These are phyloP conservation scores for Polyporus arcularius DNA, from an alignment of 768 basidiomycete species.

Conservation along the genomic window DNA sequence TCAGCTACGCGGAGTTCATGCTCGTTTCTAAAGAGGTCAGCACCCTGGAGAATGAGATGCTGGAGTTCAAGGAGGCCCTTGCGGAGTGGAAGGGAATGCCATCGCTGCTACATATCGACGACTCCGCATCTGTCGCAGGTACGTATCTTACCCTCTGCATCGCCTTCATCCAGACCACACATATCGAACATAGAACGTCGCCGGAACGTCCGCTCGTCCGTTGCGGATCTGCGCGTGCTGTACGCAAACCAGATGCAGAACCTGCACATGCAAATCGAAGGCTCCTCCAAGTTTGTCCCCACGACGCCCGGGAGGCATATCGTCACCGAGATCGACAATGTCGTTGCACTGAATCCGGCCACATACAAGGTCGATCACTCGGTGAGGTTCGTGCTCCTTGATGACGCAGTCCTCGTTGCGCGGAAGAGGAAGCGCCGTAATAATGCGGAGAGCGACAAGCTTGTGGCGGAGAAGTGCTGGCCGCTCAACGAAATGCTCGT, in stretches of 20 bases:
- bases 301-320: constrained; percentile 90
- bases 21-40: constrained; percentile 96
- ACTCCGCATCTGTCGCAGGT: constrained; percentile 66
- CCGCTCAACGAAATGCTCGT: constrained; percentile 91
- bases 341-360: constrained; percentile 86
- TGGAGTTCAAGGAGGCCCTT: constrained; percentile 91
- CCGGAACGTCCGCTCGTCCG: constrained; percentile 78
- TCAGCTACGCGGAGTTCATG: constrained; percentile 95
- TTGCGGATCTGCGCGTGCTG: constrained; percentile 92
- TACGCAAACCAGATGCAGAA: constrained; percentile 95
- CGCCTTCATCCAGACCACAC: constrained; percentile 2
- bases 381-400: constrained; percentile 87
- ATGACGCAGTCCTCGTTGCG: constrained; percentile 90
- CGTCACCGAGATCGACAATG: constrained; percentile 79
- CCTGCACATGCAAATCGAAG: constrained; percentile 88
- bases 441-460: constrained; percentile 62
- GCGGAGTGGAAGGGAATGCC: constrained; percentile 98
- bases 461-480: constrained; percentile 95
- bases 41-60: constrained; percentile 94
- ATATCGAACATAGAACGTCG: constrained; percentile 43
- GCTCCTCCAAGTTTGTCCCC: constrained; percentile 93
- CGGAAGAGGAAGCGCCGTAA: constrained; percentile 67
- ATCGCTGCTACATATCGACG: constrained; percentile 87
- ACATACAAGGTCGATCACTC: constrained; percentile 91
- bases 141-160: constrained; percentile 34